A percentile compares a stretch with the other conserved stretches of the same genome.
Conservation (phyloP, 2,329 filamentous ascomycete genomes). For the Penicillium oxalicum region DNA sequence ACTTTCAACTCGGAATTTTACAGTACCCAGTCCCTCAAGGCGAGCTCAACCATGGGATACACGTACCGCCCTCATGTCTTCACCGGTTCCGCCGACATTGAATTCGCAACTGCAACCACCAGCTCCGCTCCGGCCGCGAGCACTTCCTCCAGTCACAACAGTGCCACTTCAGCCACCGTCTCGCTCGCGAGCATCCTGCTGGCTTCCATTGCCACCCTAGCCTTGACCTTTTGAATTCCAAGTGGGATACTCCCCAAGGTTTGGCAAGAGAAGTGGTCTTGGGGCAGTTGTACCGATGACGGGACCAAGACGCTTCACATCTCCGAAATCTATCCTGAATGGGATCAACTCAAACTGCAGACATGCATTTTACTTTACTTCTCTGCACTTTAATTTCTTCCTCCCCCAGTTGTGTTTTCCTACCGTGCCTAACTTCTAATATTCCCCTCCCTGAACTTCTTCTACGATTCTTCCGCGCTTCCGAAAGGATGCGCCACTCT, state of each 20-base stretch:
- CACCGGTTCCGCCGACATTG: constrained; percentile 17
- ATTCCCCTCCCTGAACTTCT: constrained; percentile 4
- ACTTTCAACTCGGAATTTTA: constrained; percentile 11
- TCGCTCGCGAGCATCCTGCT: constrained; percentile 20
- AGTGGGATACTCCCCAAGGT: no score
- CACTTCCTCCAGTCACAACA: constrained; percentile 13
- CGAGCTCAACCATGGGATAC: constrained; percentile 21
- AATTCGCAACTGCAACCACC: constrained; percentile 9
- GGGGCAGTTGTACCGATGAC: constrained; percentile 9
- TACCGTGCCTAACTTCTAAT: constrained; percentile 15
- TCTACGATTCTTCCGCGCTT: constrained; percentile 12
- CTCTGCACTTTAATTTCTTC: constrained; percentile 9
- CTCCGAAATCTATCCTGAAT: neutral
- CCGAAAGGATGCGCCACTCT: constrained; percentile 5
- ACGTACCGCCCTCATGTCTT: constrained; percentile 28
- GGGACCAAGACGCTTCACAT: constrained; percentile 1
- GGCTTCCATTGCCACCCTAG: constrained; percentile 21
- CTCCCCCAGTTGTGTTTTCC: no score
- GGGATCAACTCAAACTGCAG: constrained; percentile 4
- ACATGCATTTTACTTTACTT: constrained; percentile 8
- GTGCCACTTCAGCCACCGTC: constrained; percentile 17
- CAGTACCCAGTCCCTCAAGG: constrained; percentile 16
- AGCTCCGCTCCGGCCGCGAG: constrained; percentile 9
- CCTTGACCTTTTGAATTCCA: constrained; percentile 19
- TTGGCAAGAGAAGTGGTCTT: neutral